Evolutionary conservation across 2,329 filamentous ascomycete genomes (phyloP).

Genomic region (Claviceps digitariae): DNA sequence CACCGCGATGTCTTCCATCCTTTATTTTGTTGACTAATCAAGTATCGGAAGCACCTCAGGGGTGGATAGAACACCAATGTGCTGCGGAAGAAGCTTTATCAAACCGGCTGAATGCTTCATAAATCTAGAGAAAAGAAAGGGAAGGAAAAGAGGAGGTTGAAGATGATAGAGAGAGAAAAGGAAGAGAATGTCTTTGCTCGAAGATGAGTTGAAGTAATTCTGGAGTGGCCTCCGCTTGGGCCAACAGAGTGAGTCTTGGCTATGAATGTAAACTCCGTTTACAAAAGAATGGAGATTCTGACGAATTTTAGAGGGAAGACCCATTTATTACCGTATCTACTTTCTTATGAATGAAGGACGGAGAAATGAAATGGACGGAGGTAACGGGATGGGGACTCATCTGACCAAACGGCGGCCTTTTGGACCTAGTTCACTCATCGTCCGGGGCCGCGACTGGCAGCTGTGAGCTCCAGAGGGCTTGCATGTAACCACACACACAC

Average conservation of each 20-base stretch:
- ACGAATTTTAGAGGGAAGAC: neutral
- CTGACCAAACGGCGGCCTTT: neutral
- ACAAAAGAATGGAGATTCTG: neutral
- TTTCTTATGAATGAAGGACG: neutral
- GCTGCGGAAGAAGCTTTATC: neutral
- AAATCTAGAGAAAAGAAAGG: neutral
- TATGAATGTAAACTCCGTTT: slow-evolving; percentile 2
- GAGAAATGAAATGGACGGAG: neutral
- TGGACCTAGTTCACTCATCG: neutral
- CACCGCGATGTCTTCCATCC: slow-evolving; percentile 32
- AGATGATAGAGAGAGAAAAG: neutral
- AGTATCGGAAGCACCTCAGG: neutral
- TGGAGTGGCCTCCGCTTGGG: neutral
- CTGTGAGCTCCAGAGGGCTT: neutral
- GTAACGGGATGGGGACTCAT: neutral
- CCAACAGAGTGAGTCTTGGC: neutral
- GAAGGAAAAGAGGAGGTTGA: neutral
- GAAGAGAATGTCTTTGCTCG: neutral
- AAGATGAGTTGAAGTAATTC: neutral
- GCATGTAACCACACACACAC: slow-evolving; percentile 3
- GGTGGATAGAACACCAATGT: neutral
- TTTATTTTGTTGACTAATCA: neutral
- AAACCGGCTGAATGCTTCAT: neutral
- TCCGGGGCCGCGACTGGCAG: neutral
- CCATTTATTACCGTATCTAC: neutral